Evolutionary conservation across 108 stramenopile genomes (phyloP).

Genomic region (Pseudonitzschia pungens): DNA sequence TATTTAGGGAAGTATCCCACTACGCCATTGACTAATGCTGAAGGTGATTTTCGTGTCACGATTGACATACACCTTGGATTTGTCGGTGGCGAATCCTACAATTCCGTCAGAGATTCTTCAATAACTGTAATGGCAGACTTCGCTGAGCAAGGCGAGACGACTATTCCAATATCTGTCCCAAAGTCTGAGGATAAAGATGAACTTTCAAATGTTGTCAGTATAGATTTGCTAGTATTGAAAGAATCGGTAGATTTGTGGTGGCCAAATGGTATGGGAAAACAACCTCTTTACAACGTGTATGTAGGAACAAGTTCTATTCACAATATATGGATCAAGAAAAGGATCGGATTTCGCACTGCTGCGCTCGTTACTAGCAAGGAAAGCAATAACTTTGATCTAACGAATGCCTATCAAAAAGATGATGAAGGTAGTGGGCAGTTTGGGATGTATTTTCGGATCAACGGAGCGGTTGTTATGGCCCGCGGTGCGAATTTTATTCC

Average conservation of each 20-base stretch:
- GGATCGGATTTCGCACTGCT: conserved; percentile 38
- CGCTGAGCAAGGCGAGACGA: background rate
- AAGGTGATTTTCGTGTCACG: conserved; percentile 22
- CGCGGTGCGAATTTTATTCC: conserved; percentile 70
- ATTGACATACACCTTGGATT: conserved; percentile 35
- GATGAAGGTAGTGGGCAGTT: conserved; percentile 37
- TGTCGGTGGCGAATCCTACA: background rate
- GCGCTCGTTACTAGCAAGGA: conserved; percentile 50
- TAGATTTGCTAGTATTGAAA: conserved; percentile 3
- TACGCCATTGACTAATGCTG: background rate
- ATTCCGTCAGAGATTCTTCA: background rate
- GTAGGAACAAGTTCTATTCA: background rate
- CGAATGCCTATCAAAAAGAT: background rate
- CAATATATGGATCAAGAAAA: conserved; percentile 13
- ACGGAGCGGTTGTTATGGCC: conserved; percentile 44
- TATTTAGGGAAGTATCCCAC: conserved; percentile 37
- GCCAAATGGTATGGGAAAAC: conserved; percentile 48
- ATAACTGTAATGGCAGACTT: background rate
- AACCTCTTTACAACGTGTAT: conserved; percentile 33
- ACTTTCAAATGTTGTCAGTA: conserved; percentile 9
- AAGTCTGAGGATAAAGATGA: background rate
- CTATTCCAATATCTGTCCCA: background rate
- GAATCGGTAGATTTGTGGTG: conserved; percentile 46
- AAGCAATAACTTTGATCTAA: conserved; percentile 10
- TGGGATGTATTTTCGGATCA: conserved; percentile 68